Evolutionary conservation across 2,329 filamentous ascomycete genomes (phyloP), one percentile per base, ranked within the genome.

Genomic region (Cladophialophora bantiana): DNA sequence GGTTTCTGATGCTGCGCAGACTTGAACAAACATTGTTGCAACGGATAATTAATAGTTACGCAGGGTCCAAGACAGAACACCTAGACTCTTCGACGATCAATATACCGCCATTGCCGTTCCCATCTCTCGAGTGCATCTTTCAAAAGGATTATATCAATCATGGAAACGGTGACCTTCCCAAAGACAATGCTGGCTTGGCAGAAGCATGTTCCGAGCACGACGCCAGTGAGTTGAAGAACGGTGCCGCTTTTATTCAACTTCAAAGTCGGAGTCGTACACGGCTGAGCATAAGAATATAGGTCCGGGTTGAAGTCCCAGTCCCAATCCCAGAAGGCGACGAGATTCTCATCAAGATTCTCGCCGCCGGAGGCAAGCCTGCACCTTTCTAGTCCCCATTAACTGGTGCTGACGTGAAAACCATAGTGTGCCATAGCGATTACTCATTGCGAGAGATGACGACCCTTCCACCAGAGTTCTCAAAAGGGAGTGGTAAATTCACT

Each of bases 181-280:
- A 38, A 57, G 52, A 69, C 67, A 7, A 69, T 69, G 64, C 64
- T 64, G 2, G 67, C 64, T 7, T 69, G 67, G 67, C 67, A 69
- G 52, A 69, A 69, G 61, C 64, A 67, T 53, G 53, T 66, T 36
- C 40, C 35, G 7, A 59, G 59, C 31, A 59, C 20, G 7, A 36
- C 36, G 15, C 64, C 61, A 2, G 64, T 64, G 48, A 62, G 64
- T n/a, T 20, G 18, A 52, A 3, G 7, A 36, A n/a, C 18, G 26
- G 3, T 34, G 42, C 45, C 20, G 54, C 20, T 55, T 15, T 34
- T 45, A 12, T 34, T 15, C 36, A 40, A n/a, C 13, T 38, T 7
- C n/a, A 52, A 31, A 9, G 7, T 5, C 15, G 9, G 36, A 40
- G 5, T 4, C 13, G 36, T 1, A 13, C 36, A 26, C 9, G 5